Evolutionary conservation across 2,329 filamentous ascomycete species (phyloP), one percentile per base, ranked within the genome.

Genomic region (Myriosclerotinia scirpicola): DNA sequence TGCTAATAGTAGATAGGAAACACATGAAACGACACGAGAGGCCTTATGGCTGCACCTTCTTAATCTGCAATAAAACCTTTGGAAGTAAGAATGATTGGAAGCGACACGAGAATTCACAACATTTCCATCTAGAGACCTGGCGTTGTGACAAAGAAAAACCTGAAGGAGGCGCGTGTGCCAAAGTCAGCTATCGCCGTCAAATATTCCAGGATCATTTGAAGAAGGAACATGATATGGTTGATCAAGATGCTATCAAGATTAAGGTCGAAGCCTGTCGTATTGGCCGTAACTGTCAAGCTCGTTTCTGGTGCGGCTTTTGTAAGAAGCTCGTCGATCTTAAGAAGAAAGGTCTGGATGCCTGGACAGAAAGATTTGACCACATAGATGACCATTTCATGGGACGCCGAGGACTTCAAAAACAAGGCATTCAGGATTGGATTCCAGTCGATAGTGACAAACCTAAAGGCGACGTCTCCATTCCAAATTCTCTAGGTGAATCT

Each of bases 71-170:
- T 59, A 93, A 92, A 74, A 81, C 76, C 0, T 97, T 97, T 71
- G 93, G 93, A n/a, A 93, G 90, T 77, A 96, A 97, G 75, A 93
- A 92, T 67, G 93, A 97, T 77, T 97, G 87, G 93, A 96, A 96
- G 76, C 87, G 93, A 1, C 93, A 97, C 74, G 94, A 97, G 74
- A 90, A 87, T 70, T 87, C 85, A 20, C 90, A 94, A 73, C 93
- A 97, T 76, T 87, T 85, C 68, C 85, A 90, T 67, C 77, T 85
- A 7, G 89, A 93, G 73, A 83, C 83, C 58, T 97, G 90, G 87
- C 85, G 85, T 40, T 97, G 93, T 75, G 81, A 84, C 40, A 77
- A 83, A 40, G 72, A 76, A 50, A 71, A 70, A 6, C 56, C 71
- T 9, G 69, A 68, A 54, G 71, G 69, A 12, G 73, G 77, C 2